phyloP scores from a whole-genome alignment of 179 eudicot species.

The Vitellaria paradoxa region DNA sequence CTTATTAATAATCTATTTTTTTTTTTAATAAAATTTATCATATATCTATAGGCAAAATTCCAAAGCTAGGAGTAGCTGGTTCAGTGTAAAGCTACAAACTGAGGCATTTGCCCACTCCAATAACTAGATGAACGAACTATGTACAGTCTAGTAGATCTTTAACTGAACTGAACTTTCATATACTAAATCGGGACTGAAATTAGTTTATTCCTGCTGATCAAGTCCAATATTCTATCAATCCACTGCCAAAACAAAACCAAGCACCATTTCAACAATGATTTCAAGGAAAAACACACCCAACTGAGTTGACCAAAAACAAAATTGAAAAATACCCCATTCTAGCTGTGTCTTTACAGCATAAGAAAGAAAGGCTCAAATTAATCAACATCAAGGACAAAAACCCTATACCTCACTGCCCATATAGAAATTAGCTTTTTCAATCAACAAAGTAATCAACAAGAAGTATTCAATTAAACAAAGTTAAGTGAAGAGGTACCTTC shows the following conservation, averaged over 20 bases:
- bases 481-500: slow-evolving; percentile 1
- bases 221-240: background rate
- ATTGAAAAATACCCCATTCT: background rate
- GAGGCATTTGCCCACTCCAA: too few relatives aligned
- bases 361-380: background rate
- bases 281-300: background rate
- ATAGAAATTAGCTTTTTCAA: background rate
- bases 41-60: too few relatives aligned
- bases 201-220: background rate
- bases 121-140: too few relatives aligned
- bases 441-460: background rate
- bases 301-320: background rate
- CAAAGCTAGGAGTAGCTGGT: too few relatives aligned
- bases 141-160: background rate
- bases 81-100: too few relatives aligned
- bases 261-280: background rate
- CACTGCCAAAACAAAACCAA: slow-evolving; percentile 4
- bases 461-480: background rate
- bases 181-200: background rate
- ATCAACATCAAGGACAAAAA: background rate
- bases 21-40: too few relatives aligned
- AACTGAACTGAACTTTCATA: background rate
- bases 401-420: background rate
- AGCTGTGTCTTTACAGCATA: background rate
- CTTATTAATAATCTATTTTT: too few relatives aligned